Conservation (phyloP, 2,329 filamentous ascomycete genomes). For the Bipolaris zeicola region DNA sequence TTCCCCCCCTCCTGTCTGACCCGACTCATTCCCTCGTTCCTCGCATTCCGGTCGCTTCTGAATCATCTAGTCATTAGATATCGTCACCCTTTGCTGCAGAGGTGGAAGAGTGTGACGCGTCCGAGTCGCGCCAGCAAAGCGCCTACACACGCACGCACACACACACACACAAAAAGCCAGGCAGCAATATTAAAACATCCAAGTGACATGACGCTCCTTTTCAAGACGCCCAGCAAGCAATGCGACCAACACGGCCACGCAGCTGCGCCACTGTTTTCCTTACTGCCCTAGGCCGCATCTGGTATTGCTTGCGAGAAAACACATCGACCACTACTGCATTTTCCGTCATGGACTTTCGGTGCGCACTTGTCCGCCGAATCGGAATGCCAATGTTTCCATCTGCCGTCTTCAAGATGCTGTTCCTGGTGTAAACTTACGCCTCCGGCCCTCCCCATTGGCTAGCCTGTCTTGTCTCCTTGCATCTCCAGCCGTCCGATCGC, state of each 20-base stretch:
- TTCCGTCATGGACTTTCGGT: conserved; percentile 16
- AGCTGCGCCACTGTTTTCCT: conserved; percentile 16
- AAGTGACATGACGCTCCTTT: not conserved
- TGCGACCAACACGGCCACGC: not conserved
- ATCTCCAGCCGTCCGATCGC: conserved; percentile 19
- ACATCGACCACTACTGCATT: conserved; percentile 10
- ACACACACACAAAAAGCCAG: conserved; percentile 8
- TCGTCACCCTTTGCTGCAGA: not conserved
- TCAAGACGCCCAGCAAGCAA: conserved; percentile 2
- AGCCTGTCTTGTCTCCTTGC: conserved; percentile 1
- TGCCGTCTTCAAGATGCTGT: conserved; percentile 16
- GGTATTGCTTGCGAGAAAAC: conserved; percentile 33
- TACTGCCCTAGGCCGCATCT: conserved; percentile 16
- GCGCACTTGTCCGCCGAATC: conserved; percentile 15
- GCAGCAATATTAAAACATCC: conserved; percentile 12
- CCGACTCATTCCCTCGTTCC: too few relatives aligned
- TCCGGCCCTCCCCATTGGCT: conserved; percentile 21
- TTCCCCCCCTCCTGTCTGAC: too few relatives aligned
- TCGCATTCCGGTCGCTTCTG: too few relatives aligned
- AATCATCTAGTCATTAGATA: too few relatives aligned
- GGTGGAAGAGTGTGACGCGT: conserved; percentile 8
- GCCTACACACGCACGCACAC: not conserved
- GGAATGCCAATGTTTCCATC: conserved; percentile 14
- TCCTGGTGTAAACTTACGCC: conserved; percentile 13
- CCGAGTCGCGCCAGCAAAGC: conserved; percentile 29